These are phyloP conservation scores for Entophlyctis luteolus DNA, from an alignment of 192 early-diverging fungal genomes.

Conservation along the genomic window DNA sequence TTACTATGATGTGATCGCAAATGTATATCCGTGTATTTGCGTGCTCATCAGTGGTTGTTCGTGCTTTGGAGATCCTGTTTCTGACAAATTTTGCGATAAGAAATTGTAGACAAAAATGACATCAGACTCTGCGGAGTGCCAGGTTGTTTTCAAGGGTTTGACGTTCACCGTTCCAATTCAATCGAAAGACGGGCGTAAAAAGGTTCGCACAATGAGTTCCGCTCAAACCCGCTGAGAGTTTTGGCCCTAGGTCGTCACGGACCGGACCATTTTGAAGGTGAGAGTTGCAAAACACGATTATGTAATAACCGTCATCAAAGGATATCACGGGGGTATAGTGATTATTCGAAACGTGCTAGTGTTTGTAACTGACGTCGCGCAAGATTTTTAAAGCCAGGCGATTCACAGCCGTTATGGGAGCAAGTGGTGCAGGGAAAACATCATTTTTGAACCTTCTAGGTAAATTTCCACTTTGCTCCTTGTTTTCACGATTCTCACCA, in stretches of 20 bases:
- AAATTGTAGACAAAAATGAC: neutral
- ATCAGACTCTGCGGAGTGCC: slow-evolving; percentile 11
- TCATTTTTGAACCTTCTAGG: slow-evolving; percentile 31
- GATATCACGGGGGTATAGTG: slow-evolving; percentile 15
- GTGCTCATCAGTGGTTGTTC: neutral
- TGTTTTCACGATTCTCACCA: neutral
- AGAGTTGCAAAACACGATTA: neutral
- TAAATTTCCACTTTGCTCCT: neutral
- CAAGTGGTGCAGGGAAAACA: slow-evolving; percentile 74
- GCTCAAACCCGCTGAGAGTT: neutral
- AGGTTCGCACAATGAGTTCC: neutral
- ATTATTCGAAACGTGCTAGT: neutral
- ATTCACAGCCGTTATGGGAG: slow-evolving; percentile 81
- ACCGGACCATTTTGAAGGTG: slow-evolving; percentile 18
- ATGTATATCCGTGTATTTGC: neutral
- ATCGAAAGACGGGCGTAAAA: slow-evolving; percentile 12
- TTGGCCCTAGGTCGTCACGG: slow-evolving; percentile 13
- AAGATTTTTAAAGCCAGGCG: slow-evolving; percentile 57
- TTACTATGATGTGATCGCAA: neutral
- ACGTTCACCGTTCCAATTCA: slow-evolving; percentile 10
- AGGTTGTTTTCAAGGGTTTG: slow-evolving; percentile 22
- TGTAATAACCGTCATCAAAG: neutral
- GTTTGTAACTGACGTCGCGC: too few species aligned
- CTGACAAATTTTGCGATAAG: neutral
- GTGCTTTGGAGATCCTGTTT: neutral